A percentile compares a stretch with the other conserved stretches of the same genome.
Evolutionary conservation across 805 yeast genomes (phyloP).

Genomic region (Schizosaccharomyces lindneri): DNA sequence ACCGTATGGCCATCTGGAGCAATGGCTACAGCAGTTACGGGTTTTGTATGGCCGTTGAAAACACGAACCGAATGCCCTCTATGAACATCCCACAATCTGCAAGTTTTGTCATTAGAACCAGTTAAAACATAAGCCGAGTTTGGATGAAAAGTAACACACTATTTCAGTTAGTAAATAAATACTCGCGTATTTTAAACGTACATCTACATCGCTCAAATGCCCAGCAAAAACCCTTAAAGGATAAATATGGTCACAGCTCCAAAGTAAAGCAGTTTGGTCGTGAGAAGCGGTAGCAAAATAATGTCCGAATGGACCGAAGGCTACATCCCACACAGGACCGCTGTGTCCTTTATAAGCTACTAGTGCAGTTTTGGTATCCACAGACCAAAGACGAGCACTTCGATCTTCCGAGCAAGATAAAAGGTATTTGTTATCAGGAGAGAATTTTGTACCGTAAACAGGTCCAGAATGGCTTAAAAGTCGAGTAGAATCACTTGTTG

Average conservation of each 20-base stretch:
- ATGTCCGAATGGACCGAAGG: constrained; percentile 84
- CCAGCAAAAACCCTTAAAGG: constrained; percentile 94
- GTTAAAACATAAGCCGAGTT: constrained; percentile 85
- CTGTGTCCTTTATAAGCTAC: constrained; percentile 92
- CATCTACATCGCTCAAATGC: constrained; percentile 85
- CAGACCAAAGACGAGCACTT: constrained; percentile 79
- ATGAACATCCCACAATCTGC: constrained; percentile 93
- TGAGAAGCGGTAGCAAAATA: constrained; percentile 96
- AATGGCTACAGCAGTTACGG: constrained; percentile 62
- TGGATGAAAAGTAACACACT: constrained; percentile 65
- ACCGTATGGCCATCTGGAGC: constrained; percentile 95
- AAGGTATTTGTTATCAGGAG: constrained; percentile 68
- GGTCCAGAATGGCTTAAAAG: constrained; percentile 87
- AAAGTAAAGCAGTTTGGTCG: constrained; percentile 87
- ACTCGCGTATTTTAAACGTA: constrained; percentile 11
- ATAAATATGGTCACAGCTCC: constrained; percentile 96
- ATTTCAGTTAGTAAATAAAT: background rate
- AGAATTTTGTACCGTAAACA: constrained; percentile 69
- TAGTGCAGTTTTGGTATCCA: constrained; percentile 68
- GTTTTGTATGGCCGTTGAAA: constrained; percentile 79
- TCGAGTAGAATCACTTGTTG: constrained; percentile 10
- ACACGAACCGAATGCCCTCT: constrained; percentile 75
- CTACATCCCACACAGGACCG: constrained; percentile 94
- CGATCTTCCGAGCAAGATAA: constrained; percentile 75
- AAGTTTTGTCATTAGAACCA: constrained; percentile 84